Conservation (phyloP, 352 stramenopile species). For the Chrysophaeum taylorii region DNA sequence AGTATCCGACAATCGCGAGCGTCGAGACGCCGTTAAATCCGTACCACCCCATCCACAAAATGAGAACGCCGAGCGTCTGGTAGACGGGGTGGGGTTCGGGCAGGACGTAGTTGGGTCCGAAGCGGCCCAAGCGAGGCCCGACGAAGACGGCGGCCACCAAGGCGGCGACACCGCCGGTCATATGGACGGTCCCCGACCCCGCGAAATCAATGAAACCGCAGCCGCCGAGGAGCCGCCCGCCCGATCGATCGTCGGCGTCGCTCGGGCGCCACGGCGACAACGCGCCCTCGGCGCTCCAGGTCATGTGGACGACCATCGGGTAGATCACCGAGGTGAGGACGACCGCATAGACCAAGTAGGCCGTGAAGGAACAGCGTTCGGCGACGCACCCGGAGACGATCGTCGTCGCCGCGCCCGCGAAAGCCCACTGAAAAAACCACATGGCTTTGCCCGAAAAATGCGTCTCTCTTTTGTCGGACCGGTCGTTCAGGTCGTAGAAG, state of each 20-base stretch:
- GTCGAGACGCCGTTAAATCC: constrained; percentile 47
- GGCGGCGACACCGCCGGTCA: constrained; percentile 49
- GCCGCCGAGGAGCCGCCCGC: constrained; percentile 25
- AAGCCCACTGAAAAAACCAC: constrained; percentile 40
- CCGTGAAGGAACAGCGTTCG: constrained; percentile 40
- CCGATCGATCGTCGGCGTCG: constrained; percentile 3
- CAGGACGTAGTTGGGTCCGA: constrained; percentile 36
- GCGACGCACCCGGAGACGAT: constrained; percentile 60
- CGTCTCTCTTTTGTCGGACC: too few species aligned
- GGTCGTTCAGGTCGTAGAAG: neutral
- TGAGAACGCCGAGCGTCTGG: constrained; percentile 54
- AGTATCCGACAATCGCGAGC: constrained; percentile 21
- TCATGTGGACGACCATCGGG: constrained; percentile 31
- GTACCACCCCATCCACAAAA: constrained; percentile 66
- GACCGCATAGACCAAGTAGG: constrained; percentile 36
- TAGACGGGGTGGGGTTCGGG: constrained; percentile 36
- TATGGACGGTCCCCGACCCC: constrained; percentile 52
- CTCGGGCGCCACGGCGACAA: constrained; percentile 24
- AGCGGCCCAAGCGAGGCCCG: constrained; percentile 45
- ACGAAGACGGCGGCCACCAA: constrained; percentile 55
- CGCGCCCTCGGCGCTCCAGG: constrained; percentile 38
- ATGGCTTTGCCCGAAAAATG: constrained; percentile 16
- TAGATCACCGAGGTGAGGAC: constrained; percentile 40
- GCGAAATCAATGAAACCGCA: constrained; percentile 55
- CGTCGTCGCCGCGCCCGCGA: constrained; percentile 50